Evolutionary conservation across 805 yeast genomes (phyloP).

Genomic region (Teunomyces kruisii): DNA sequence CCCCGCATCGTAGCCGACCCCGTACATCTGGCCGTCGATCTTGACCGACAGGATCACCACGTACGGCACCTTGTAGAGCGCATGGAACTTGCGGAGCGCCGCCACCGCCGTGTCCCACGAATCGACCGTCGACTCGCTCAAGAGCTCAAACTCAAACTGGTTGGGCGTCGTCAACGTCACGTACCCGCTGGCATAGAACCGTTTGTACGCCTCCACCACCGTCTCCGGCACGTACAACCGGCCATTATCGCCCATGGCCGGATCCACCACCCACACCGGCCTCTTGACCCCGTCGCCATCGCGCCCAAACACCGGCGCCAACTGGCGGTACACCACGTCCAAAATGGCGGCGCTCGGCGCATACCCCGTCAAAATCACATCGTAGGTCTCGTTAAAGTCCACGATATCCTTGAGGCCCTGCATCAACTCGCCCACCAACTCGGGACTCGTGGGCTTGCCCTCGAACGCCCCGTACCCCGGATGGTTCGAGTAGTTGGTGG

Average conservation of each 20-base stretch:
- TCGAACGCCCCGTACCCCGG: conserved; percentile 77
- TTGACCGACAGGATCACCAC: conserved; percentile 61
- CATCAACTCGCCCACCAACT: conserved; percentile 48
- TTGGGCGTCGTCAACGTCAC: conserved; percentile 66
- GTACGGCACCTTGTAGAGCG: conserved; percentile 45
- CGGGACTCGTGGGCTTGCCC: conserved; percentile 54
- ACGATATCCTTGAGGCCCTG: conserved; percentile 53
- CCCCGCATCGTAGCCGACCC: conserved; percentile 34
- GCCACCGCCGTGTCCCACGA: conserved; percentile 34
- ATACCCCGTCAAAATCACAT: conserved; percentile 78
- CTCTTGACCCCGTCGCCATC: background rate
- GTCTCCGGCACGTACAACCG: conserved; percentile 66
- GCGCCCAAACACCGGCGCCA: conserved; percentile 32
- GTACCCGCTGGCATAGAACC: conserved; percentile 41
- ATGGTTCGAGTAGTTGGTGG: conserved; percentile 88
- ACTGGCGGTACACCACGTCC: conserved; percentile 42
- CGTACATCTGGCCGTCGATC: conserved; percentile 34
- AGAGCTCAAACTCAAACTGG: conserved; percentile 68
- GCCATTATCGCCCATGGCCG: conserved; percentile 92
- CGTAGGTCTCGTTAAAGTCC: conserved; percentile 45
- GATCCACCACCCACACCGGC: conserved; percentile 74
- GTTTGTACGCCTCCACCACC: conserved; percentile 52
- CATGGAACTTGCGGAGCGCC: conserved; percentile 44
- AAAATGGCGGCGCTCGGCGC: conserved; percentile 63
- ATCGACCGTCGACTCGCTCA: conserved; percentile 47